A percentile compares a stretch with the other conserved stretches of the same genome.
phyloP scores from a whole-genome alignment of 768 basidiomycete genomes.

The Naganishia randhawae region DNA sequence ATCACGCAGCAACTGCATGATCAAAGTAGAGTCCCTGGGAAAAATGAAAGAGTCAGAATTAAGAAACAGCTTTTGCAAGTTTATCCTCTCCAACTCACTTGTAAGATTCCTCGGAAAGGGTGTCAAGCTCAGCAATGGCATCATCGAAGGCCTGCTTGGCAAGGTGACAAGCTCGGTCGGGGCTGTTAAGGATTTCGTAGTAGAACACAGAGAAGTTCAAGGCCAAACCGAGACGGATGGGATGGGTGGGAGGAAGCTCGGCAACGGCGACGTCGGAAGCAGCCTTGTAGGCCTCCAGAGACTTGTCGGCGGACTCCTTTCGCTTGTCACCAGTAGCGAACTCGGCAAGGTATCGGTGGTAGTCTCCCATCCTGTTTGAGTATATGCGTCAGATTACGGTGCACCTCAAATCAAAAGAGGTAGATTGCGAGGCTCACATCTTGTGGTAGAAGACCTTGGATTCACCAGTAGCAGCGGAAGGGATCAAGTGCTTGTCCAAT shows the following conservation, averaged over 20 bases:
- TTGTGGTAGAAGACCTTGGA: constrained; percentile 99
- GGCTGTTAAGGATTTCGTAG: constrained; percentile 98
- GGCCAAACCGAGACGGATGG: constrained; percentile 95
- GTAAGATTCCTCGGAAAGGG: constrained; percentile 96
- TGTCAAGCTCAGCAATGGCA: constrained; percentile 98
- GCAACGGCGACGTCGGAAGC: constrained; percentile 95
- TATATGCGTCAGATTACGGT: constrained; percentile 12
- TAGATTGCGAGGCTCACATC: constrained; percentile 78
- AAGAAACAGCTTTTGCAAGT: not conserved
- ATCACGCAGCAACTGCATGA: constrained; percentile 86
- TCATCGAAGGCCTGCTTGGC: constrained; percentile 99
- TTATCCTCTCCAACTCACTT: constrained; percentile 55
- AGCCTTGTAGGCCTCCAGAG: constrained; percentile 84
- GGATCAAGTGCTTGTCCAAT: constrained; percentile 92
- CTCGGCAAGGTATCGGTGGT: constrained; percentile 98
- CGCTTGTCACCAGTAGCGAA: constrained; percentile 97
- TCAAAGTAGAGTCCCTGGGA: constrained; percentile 76
- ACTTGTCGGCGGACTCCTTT: constrained; percentile 95
- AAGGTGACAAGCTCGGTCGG: constrained; percentile 95
- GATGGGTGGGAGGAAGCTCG: constrained; percentile 84
- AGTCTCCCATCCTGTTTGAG: constrained; percentile 98
- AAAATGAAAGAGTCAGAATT: not conserved
- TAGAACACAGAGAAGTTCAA: constrained; percentile 99
- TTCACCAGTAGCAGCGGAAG: constrained; percentile 92
- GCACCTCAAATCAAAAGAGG: not conserved